Percentiles rank a stretch among this genome's conserved stretches.
phyloP scores from a whole-genome alignment of 73 alveolate genomes.

The Tetrahymena malaccensis region DNA sequence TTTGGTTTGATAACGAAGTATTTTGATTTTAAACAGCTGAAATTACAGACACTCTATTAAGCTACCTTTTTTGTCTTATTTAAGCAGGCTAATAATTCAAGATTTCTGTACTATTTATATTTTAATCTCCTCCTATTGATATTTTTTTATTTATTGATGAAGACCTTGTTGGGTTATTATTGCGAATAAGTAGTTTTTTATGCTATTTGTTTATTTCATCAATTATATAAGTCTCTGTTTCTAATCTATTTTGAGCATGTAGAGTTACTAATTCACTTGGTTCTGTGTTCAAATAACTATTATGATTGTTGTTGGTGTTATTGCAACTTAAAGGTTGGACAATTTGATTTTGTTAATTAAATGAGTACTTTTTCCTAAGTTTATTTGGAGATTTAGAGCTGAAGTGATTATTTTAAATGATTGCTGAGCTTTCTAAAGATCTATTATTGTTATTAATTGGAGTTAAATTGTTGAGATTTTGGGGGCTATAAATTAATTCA shows the following conservation, averaged over 20 bases:
- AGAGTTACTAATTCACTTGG: background rate
- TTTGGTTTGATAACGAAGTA: background rate
- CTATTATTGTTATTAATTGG: background rate
- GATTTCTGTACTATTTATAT: background rate
- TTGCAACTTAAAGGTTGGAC: background rate
- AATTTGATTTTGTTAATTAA: background rate
- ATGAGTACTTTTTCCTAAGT: background rate
- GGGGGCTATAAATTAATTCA: background rate
- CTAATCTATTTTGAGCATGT: background rate
- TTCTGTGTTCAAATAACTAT: background rate
- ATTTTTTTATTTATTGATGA: background rate
- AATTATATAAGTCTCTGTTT: background rate
- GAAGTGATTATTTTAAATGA: background rate
- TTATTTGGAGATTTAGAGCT: background rate
- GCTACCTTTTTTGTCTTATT: background rate
- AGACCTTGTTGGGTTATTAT: background rate
- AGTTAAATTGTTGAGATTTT: background rate
- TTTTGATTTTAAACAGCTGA: background rate
- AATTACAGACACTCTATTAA: background rate
- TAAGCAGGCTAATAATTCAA: background rate
- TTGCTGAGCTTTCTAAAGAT: background rate
- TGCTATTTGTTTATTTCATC: background rate
- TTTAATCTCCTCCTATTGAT: background rate
- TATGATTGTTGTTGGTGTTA: background rate
- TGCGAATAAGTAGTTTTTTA: background rate